Evolutionary conservation across 495 filamentous ascomycete genomes (phyloP), one percentile per base, ranked within the genome.

Genomic region (Tuber magnatum): DNA sequence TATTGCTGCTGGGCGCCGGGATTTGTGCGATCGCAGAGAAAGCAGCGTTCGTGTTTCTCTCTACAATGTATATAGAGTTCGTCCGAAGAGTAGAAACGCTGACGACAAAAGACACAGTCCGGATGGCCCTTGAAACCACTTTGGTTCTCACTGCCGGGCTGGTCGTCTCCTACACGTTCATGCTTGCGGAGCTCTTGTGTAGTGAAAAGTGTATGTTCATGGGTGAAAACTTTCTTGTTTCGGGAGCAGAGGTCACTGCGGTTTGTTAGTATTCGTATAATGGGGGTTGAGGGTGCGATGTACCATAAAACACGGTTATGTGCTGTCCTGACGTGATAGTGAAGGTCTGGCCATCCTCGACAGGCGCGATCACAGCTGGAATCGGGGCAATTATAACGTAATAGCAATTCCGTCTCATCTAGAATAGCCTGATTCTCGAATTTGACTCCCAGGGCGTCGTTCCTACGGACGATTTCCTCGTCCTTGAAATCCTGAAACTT

Each of bases 191-290:
- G 84, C 78, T 94, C 92, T 71, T 89, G 87, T n/a, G 86, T 84
- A 7, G 92, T 92, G 81, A 97, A 97, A n/a, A 99, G 87, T 38
- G 92, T 92, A 81, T 99, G 95, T 84, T 99, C 95, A 83, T 98
- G 96, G 0, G 95, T 97, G 78, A 99, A 99, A 51, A 97, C 94
- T 77, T 97, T 97, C 85, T 99, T 98, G 84, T 97, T 92, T 51
- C 92, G 85, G 1, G 93, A 94, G 83, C 95, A 99, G 24, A 98
- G 87, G 83, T 97, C 93, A 84, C 88, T 90, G 73, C 44, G 43
- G 12, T 18, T 76, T 39, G 35, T 69, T 70, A 76, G 61, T 35
- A 69, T 32, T 41, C 32, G 18, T 22, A 22, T n/a, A 12, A 41
- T 32, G 38, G 32, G 48, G 65, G 46, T 69, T 41, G 43, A 38